Base-by-base conservation (phyloP, 371 early-diverging fungal genomes). In the Zancudomyces culisetae region DNA sequence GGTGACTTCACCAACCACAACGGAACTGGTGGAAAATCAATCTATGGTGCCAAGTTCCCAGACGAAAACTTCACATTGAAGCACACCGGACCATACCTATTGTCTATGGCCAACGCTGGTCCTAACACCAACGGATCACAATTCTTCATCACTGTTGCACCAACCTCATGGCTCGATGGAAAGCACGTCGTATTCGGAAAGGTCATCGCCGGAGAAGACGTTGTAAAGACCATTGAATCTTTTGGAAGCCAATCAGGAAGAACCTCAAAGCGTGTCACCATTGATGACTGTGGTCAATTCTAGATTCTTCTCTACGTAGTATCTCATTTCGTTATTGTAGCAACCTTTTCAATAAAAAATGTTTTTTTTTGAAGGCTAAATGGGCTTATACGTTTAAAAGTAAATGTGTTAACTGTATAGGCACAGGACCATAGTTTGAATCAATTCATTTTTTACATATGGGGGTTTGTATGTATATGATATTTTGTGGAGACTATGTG, bases 61-160 rank as follows among this genome's bases (percentile, higher is more conserved):
- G 99, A 99, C 63, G 99, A 99, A 65, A 97, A 91, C 73, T 98
- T 99, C 64, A 65, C 56, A 13, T 68, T 86, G 49, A 93, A 95
- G 64, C 98, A 99, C 63, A 80, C 74, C 23, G 79, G 75, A 20
- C 83, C 94, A 2, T 95, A 95, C 18, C 63, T 95, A 30, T 70
- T 99, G 45, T 95, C 97, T 0, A 99, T 99, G 99, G 98, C 99
- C 56, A 98, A 98, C 69, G 77, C 88, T 60, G 98, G 98, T 45
- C 77, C 76, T 49, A 71, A 78, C 72, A 83, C 98, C 73, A 98
- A 99, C 77, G 98, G 98, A 55, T 89, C 89, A 58, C 98, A 99
- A 75, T 98, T 98, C 83, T 98, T 97, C 76, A 88, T 95, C 70
- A 87, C 88, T 70, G 84, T 88, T 18, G 80, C 70, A 55, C 61